Conservation (phyloP, 2,329 filamentous ascomycete species). For the Grosmannia serpens region DNA sequence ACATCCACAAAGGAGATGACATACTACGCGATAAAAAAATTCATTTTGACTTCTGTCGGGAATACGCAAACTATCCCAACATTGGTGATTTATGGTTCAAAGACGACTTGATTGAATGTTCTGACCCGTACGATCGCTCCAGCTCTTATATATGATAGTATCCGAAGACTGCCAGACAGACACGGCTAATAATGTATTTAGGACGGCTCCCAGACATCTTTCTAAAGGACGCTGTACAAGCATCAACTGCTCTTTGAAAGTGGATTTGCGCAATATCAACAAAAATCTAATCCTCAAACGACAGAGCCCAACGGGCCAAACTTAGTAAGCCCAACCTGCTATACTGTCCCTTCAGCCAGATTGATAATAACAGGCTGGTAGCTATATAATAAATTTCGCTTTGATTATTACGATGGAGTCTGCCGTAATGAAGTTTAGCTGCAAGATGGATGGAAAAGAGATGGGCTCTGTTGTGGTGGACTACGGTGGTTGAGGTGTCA, state of each 20-base stretch:
- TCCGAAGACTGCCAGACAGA: neutral
- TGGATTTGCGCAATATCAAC: neutral
- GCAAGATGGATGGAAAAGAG: neutral
- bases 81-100: neutral
- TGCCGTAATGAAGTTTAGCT: neutral
- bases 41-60: neutral
- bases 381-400: neutral
- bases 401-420: neutral
- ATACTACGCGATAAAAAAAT: neutral
- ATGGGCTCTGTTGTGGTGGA: neutral
- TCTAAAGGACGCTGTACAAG: neutral
- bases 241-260: neutral
- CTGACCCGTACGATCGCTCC: neutral
- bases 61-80: neutral
- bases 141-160: neutral
- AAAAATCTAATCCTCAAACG: neutral
- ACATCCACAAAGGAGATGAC: neutral
- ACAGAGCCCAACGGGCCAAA: neutral
- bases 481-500: neutral
- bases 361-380: neutral
- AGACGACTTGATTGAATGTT: neutral
- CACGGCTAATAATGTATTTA: neutral
- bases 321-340: neutral
- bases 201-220: neutral
- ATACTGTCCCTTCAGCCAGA: neutral